phyloP scores from a whole-genome alignment of 2,329 filamentous ascomycete genomes.

The Aspergillus pseudoglaucus region DNA sequence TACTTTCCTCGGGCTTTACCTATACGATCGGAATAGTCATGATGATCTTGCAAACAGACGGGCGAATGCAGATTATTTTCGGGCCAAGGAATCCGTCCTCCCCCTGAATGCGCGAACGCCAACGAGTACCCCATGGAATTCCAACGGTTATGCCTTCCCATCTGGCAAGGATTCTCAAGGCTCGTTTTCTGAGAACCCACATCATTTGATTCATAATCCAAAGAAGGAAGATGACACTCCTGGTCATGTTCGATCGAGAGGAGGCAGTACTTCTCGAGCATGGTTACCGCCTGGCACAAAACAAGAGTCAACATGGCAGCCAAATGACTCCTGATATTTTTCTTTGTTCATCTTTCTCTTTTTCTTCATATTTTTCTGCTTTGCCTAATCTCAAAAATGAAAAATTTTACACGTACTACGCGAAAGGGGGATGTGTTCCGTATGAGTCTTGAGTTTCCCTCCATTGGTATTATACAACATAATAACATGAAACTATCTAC shows the following conservation, averaged over 20 bases:
- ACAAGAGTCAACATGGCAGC: slow-evolving; percentile 77
- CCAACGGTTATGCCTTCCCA: slow-evolving; percentile 32
- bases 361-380: too few relatives aligned
- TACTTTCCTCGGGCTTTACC: slow-evolving; percentile 86
- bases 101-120: slow-evolving; percentile 50
- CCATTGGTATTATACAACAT: too few relatives aligned
- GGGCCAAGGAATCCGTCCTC: slow-evolving; percentile 58
- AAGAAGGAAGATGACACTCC: slow-evolving; percentile 43
- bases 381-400: too few relatives aligned
- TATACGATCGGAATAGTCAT: slow-evolving; percentile 89
- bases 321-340: slow-evolving; percentile 34
- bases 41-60: slow-evolving; percentile 80
- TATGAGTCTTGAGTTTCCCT: too few relatives aligned
- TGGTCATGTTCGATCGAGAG: slow-evolving; percentile 35
- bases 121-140: slow-evolving; percentile 29
- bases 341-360: slow-evolving; percentile 9
- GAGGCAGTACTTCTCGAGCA: slow-evolving; percentile 32
- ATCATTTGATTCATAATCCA: slow-evolving; percentile 16
- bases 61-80: slow-evolving; percentile 58
- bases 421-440: too few relatives aligned
- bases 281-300: slow-evolving; percentile 76
- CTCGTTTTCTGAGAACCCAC: slow-evolving; percentile 12
- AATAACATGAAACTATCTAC: too few relatives aligned
- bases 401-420: too few relatives aligned
- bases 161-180: slow-evolving; percentile 15